Evolutionary conservation across 73 alveolate genomes (phyloP).

Genomic region (Blepharisma japonicum): DNA sequence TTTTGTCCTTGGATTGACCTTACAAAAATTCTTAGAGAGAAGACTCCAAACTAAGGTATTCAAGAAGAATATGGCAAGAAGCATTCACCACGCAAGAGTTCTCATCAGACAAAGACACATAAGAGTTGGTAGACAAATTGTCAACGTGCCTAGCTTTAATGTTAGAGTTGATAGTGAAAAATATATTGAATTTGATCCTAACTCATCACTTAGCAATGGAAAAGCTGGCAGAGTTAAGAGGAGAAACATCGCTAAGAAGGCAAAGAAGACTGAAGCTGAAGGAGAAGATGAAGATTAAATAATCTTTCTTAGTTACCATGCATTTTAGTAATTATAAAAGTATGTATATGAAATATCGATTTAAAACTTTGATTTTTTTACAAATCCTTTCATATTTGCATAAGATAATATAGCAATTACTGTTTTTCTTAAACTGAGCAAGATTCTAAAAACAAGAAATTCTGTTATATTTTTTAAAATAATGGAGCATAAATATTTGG

Average conservation of each 20-base stretch:
- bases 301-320: not conserved
- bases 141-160: constrained; percentile 94
- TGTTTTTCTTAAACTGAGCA: too few species aligned
- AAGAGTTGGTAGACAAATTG: constrained; percentile 95
- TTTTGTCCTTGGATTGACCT: constrained; percentile 91
- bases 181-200: constrained; percentile 84
- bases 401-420: too few species aligned
- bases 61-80: constrained; percentile 62
- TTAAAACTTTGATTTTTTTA: too few species aligned
- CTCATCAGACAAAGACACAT: constrained; percentile 96
- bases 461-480: too few species aligned
- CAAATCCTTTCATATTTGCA: too few species aligned
- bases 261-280: constrained; percentile 47
- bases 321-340: too few species aligned
- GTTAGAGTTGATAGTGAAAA: constrained; percentile 95
- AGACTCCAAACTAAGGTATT: constrained; percentile 96
- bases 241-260: constrained; percentile 67
- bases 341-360: too few species aligned
- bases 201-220: constrained; percentile 79
- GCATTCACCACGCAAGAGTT: constrained; percentile 96
- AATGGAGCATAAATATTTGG: too few species aligned
- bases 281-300: constrained; percentile 26
- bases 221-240: constrained; percentile 83
- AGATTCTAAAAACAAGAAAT: too few species aligned
- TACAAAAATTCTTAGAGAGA: constrained; percentile 86